Percentiles rank a stretch among this genome's conserved stretches.
Conservation (phyloP, 176 grass and related monocot genomes). For the Elaeis guineensis region DNA sequence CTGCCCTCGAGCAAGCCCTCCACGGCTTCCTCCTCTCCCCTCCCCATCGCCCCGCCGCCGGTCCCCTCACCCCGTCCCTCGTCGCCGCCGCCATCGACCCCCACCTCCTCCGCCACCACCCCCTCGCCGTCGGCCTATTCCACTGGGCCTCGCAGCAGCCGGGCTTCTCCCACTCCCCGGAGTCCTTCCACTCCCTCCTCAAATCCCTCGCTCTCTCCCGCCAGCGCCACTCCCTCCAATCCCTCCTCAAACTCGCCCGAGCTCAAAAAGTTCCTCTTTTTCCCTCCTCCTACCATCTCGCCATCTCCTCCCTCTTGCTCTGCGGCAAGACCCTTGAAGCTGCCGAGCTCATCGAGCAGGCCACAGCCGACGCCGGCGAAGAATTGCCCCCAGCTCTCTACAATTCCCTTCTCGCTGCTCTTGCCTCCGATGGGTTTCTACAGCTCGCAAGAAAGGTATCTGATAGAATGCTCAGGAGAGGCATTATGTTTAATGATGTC, state of each 20-base stretch:
- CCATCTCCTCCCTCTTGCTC: conserved; percentile 6
- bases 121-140: conserved; percentile 38
- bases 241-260: conserved; percentile 6
- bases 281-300: conserved; percentile 9
- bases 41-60: conserved; percentile 4
- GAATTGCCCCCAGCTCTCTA: conserved; percentile 28
- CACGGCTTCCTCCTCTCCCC: conserved; percentile 4
- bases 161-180: conserved; percentile 6
- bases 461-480: conserved; percentile 38
- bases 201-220: conserved; percentile 18
- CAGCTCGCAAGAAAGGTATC: conserved; percentile 43
- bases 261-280: background rate
- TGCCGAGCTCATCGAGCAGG: background rate
- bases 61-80: conserved; percentile 16
- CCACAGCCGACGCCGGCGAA: background rate
- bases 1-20: conserved; percentile 17
- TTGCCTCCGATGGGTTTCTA: conserved; percentile 28
- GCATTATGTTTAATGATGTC: conserved; percentile 26
- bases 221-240: background rate
- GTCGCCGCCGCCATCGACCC: conserved; percentile 17
- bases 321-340: conserved; percentile 5
- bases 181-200: conserved; percentile 22
- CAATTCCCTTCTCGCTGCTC: conserved; percentile 45
- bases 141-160: conserved; percentile 29
- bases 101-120: conserved; percentile 35